These are phyloP conservation scores for Ceratobasidium sp. DNA, from an alignment of 1,284 basidiomycete species.

Conservation along the genomic window DNA sequence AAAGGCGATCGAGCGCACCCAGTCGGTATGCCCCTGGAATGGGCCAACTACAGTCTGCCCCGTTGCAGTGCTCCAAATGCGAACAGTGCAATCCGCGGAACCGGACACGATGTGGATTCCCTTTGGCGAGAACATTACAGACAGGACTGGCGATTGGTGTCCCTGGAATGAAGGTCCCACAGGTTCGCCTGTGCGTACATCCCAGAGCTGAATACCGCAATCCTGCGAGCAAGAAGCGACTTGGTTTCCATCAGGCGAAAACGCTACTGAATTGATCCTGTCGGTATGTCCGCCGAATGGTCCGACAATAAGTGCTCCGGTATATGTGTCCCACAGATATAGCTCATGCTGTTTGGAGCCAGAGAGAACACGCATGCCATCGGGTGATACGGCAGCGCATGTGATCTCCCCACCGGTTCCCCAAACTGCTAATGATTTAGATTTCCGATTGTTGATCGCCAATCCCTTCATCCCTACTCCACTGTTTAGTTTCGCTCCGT, in stretches of 20 bases:
- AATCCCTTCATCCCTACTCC: not conserved
- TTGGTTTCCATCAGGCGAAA: conserved; percentile 19
- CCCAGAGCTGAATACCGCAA: conserved; percentile 28
- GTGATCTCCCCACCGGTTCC: no score
- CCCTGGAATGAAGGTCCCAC: not conserved
- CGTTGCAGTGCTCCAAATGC: not conserved
- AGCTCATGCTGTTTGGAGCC: no score
- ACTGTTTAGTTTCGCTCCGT: not conserved
- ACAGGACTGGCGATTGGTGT: not conserved
- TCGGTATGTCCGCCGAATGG: conserved; percentile 9
- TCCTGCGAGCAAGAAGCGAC: conserved; percentile 35
- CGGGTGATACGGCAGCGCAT: not conserved
- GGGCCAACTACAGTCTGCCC: not conserved
- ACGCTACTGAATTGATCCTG: conserved; percentile 2
- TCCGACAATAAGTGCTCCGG: no score
- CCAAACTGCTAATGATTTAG: not conserved
- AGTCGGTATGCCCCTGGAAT: not conserved
- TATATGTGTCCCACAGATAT: no score
- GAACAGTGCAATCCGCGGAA: not conserved
- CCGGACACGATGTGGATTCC: conserved; percentile 2
- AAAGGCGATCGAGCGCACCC: not conserved
- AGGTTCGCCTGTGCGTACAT: not conserved
- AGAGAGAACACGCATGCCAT: not conserved
- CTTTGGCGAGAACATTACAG: not conserved
- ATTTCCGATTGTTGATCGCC: not conserved